Conservation (phyloP, 257 asterid genomes). For the Solanum pennellii region DNA sequence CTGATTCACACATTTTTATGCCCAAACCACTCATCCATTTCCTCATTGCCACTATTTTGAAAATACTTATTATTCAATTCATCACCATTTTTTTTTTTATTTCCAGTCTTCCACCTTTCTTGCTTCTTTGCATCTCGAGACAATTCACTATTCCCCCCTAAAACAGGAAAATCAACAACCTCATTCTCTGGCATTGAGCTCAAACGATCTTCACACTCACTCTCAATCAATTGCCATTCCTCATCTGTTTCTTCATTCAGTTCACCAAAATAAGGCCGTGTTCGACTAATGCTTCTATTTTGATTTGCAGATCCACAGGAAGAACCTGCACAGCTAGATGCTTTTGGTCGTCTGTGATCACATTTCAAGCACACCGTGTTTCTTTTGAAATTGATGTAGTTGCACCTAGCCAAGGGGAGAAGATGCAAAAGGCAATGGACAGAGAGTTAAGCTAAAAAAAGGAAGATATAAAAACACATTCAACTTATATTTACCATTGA, state of each 20-base stretch:
- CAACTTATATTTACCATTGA: neutral
- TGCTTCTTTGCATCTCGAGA: slow-evolving; percentile 34
- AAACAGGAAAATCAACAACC: slow-evolving; percentile 50
- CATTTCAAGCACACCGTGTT: slow-evolving; percentile 89
- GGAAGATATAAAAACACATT: neutral
- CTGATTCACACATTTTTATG: neutral
- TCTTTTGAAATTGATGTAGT: slow-evolving; percentile 74
- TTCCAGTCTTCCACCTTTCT: slow-evolving; percentile 40
- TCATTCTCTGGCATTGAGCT: slow-evolving; percentile 14
- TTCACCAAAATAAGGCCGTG: slow-evolving; percentile 23
- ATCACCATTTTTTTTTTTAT: slow-evolving; percentile 20
- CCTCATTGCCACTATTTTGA: slow-evolving; percentile 23
- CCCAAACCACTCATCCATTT: slow-evolving; percentile 78
- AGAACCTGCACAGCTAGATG: slow-evolving; percentile 9
- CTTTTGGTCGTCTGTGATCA: slow-evolving; percentile 68
- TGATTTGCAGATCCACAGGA: slow-evolving; percentile 17
- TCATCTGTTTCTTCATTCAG: slow-evolving; percentile 11
- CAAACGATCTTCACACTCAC: slow-evolving; percentile 15
- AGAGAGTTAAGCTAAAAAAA: neutral
- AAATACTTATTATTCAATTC: slow-evolving; percentile 2
- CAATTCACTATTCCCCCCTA: slow-evolving; percentile 67
- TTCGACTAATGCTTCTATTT: slow-evolving; percentile 9
- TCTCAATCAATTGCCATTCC: slow-evolving; percentile 19
- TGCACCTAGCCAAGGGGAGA: slow-evolving; percentile 45
- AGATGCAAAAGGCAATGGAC: neutral